These are phyloP conservation scores for Protea cynaroides DNA, from an alignment of 164 flowering plant species.

Conservation along the genomic window DNA sequence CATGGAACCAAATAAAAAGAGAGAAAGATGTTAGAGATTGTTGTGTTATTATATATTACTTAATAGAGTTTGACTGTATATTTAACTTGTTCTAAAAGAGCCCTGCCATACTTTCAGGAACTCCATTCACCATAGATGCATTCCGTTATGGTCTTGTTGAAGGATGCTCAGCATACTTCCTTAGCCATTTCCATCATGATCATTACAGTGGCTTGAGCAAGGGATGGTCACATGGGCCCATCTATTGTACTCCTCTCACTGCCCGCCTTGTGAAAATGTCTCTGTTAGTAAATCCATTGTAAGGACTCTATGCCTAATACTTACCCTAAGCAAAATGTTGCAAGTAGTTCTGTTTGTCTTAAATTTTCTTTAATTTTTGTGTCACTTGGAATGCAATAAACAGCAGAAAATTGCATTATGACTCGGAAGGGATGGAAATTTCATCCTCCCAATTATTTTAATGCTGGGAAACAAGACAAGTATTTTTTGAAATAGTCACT, in stretches of 20 bases:
- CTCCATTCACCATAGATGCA: conserved; percentile 74
- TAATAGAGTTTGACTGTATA: too few species aligned
- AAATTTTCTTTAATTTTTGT: too few species aligned
- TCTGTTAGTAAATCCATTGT: conserved; percentile 56
- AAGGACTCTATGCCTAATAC: conserved; percentile 13
- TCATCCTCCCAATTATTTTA: too few species aligned
- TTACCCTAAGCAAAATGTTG: not conserved
- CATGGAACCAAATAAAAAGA: too few species aligned
- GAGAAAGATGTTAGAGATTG: too few species aligned
- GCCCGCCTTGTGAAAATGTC: conserved; percentile 50
- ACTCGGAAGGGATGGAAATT: too few species aligned
- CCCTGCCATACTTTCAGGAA: conserved; percentile 30
- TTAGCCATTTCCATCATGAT: conserved; percentile 67
- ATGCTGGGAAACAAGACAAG: too few species aligned
- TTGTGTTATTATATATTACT: too few species aligned
- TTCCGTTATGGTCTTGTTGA: conserved; percentile 59
- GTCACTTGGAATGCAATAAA: too few species aligned
- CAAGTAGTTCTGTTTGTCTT: not conserved
- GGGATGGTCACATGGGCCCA: conserved; percentile 70
- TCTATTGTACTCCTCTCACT: conserved; percentile 66
- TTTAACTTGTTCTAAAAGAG: not conserved
- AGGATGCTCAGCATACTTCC: conserved; percentile 67
- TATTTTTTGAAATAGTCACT: too few species aligned
- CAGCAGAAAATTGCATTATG: too few species aligned
- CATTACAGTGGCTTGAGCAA: conserved; percentile 72